Evolutionary conservation across 441 rosid species (phyloP).

Genomic region (Pelargonium australe): DNA sequence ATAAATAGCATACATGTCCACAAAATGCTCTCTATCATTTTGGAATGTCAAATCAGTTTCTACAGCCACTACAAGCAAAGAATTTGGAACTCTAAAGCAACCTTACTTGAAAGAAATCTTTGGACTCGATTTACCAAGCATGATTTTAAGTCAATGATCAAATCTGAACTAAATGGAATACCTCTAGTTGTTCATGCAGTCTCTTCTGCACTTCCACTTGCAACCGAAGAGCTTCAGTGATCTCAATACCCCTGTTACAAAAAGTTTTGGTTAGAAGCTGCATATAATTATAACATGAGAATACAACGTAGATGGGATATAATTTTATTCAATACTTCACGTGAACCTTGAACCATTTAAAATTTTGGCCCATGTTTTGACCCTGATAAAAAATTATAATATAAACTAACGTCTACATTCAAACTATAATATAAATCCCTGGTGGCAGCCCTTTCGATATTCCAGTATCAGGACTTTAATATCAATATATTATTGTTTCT

Average conservation of each 20-base stretch:
- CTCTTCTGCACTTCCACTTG: slow-evolving; percentile 97
- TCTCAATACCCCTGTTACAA: slow-evolving; percentile 57
- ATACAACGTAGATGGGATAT: slow-evolving; percentile 5
- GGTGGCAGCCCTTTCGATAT: background rate
- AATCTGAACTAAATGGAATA: slow-evolving; percentile 19
- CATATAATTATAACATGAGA: background rate
- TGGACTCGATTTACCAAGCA: background rate
- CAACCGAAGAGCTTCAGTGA: slow-evolving; percentile 77
- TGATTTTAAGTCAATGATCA: slow-evolving; percentile 1
- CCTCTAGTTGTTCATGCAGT: slow-evolving; percentile 94
- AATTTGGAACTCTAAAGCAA: background rate
- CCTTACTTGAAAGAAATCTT: background rate
- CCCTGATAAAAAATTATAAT: background rate
- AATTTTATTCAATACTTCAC: slow-evolving; percentile 6
- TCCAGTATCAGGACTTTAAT: background rate
- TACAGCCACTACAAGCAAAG: background rate
- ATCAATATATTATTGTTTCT: background rate
- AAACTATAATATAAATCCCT: background rate
- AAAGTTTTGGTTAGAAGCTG: background rate
- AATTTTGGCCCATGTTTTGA: background rate
- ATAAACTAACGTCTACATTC: background rate
- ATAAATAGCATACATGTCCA: background rate
- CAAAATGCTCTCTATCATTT: background rate
- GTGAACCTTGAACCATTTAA: slow-evolving; percentile 12
- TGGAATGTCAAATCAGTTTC: background rate